These are phyloP conservation scores for Oryza coarctata DNA, from an alignment of 176 grass and related monocot species.

Conservation along the genomic window DNA sequence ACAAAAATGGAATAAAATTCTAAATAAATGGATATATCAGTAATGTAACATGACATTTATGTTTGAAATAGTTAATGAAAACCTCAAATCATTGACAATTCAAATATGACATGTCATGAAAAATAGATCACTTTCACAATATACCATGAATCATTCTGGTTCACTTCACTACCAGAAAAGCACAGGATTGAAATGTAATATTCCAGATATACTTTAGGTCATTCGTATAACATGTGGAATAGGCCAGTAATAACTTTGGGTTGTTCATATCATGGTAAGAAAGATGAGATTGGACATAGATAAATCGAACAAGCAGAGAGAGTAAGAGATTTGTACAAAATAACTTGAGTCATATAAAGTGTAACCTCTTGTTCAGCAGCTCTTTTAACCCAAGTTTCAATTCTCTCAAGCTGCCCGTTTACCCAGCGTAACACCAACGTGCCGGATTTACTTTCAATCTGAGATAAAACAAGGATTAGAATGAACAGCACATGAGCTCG, in stretches of 20 bases:
- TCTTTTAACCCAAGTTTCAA: slow-evolving; percentile 88
- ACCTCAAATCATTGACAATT: background rate
- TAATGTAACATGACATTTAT: background rate
- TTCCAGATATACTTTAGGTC: background rate
- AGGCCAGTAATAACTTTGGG: background rate
- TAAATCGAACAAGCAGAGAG: background rate
- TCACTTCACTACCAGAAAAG: background rate
- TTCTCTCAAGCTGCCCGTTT: slow-evolving; percentile 92
- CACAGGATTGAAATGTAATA: background rate
- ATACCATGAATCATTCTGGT: background rate
- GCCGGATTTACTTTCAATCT: slow-evolving; percentile 91
- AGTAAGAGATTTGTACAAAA: background rate
- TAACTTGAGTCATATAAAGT: slow-evolving; percentile 7
- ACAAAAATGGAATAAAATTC: background rate
- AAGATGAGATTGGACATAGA: background rate
- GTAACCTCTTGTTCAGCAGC: slow-evolving; percentile 87
- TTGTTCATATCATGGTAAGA: background rate
- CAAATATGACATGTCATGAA: background rate
- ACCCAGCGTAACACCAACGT: slow-evolving; percentile 90
- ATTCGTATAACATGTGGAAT: background rate
- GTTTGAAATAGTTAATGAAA: background rate
- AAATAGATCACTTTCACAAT: background rate
- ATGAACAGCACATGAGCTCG: slow-evolving; percentile 19
- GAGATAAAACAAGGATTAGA: slow-evolving; percentile 13
- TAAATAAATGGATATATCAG: background rate